Percentiles rank a stretch among this genome's conserved stretches.
phyloP scores from a whole-genome alignment of 2,329 filamentous ascomycete genomes.

The Rhinocladiella similis region DNA sequence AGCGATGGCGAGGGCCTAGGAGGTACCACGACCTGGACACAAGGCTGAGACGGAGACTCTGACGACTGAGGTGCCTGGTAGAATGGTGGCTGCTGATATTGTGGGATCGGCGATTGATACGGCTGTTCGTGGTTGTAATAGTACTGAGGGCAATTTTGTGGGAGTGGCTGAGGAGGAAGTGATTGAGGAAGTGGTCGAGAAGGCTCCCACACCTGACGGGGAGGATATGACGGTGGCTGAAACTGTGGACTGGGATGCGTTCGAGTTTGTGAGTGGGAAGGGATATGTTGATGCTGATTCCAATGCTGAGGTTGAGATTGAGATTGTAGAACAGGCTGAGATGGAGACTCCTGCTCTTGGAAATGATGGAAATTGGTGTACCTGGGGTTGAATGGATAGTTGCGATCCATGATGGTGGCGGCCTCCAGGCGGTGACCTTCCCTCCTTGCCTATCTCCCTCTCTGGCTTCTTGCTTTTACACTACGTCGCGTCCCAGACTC shows the following conservation, averaged over 20 bases:
- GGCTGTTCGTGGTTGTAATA: slow-evolving; percentile 41
- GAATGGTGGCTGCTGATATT: slow-evolving; percentile 6
- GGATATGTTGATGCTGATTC: background rate
- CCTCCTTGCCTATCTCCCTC: background rate
- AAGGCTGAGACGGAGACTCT: background rate
- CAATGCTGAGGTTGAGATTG: background rate
- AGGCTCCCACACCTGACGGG: slow-evolving; percentile 2
- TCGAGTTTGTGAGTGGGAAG: background rate
- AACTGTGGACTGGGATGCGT: slow-evolving; percentile 4
- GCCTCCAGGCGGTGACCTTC: background rate
- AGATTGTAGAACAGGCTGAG: background rate
- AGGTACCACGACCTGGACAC: slow-evolving; percentile 6
- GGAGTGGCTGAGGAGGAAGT: background rate
- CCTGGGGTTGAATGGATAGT: slow-evolving; percentile 11
- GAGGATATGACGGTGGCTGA: slow-evolving; percentile 2
- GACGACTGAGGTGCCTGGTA: background rate
- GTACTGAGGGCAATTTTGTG: slow-evolving; percentile 37
- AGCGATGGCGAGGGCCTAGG: slow-evolving; percentile 26
- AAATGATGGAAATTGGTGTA: background rate
- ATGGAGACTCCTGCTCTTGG: background rate
- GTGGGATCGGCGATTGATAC: slow-evolving; percentile 1
- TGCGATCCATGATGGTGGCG: slow-evolving; percentile 15
- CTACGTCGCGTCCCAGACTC: background rate
- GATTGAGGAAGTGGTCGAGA: slow-evolving; percentile 1
- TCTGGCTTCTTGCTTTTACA: background rate